phyloP scores from a whole-genome alignment of 2,329 filamentous ascomycete genomes.

The Stemphylium lycopersici region DNA sequence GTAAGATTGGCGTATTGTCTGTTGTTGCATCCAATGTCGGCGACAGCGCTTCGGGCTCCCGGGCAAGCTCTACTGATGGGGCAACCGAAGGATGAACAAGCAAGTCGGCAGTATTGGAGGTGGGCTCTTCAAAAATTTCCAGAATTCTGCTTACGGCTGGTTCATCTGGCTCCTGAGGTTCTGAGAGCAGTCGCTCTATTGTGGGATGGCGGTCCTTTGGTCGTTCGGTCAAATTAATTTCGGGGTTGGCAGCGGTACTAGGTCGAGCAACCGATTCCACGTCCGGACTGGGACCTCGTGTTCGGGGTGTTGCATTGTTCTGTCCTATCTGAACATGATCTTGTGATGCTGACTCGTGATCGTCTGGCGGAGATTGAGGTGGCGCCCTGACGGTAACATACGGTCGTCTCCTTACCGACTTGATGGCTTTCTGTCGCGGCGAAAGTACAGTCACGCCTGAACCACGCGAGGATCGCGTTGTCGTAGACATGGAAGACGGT shows the following conservation, averaged over 20 bases:
- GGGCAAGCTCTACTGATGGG: not conserved
- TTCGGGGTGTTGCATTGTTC: not conserved
- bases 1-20: not conserved
- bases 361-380: not conserved
- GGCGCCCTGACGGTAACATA: not conserved
- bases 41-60: not conserved
- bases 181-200: not conserved
- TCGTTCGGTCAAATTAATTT: not conserved
- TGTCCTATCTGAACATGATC: not conserved
- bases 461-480: not conserved
- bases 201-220: not conserved
- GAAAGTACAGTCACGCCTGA: not conserved
- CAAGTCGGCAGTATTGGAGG: not conserved
- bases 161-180: not conserved
- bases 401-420: constrained; percentile 5
- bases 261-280: not conserved
- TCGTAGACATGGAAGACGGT: not conserved
- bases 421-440: constrained; percentile 11
- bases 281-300: not conserved
- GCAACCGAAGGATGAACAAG: not conserved
- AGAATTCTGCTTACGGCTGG: not conserved
- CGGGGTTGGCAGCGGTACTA: not conserved
- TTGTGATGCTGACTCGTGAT: not conserved
- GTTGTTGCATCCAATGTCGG: not conserved
- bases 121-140: not conserved